Percentiles rank a stretch among this genome's conserved stretches.
Evolutionary conservation across 1,284 basidiomycete species (phyloP).

Genomic region (Kalmanozyma brasiliensis): DNA sequence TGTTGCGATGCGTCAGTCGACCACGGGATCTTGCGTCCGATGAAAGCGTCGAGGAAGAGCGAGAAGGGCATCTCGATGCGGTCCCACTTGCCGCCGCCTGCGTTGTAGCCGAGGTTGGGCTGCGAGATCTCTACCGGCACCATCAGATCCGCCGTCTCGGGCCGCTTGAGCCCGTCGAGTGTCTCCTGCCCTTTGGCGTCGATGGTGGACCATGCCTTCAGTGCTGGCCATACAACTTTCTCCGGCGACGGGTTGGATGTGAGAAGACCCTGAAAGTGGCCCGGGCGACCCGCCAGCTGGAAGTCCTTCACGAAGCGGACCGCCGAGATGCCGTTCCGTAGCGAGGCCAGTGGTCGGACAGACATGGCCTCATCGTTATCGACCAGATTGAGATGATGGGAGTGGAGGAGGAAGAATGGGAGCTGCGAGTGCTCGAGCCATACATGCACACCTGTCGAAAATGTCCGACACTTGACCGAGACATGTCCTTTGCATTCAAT

Average conservation of each 20-base stretch:
- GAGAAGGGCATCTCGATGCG: slow-evolving; percentile 50
- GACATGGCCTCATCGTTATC: slow-evolving; percentile 20
- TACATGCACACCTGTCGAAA: too few relatives aligned
- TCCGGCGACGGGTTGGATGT: slow-evolving; percentile 8
- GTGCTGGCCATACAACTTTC: slow-evolving; percentile 45
- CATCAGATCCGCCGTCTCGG: slow-evolving; percentile 21
- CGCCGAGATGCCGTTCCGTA: slow-evolving; percentile 22
- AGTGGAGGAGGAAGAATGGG: background rate
- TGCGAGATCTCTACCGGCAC: slow-evolving; percentile 52
- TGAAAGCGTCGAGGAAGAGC: slow-evolving; percentile 54
- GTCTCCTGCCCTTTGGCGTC: slow-evolving; percentile 32
- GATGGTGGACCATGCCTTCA: slow-evolving; percentile 27
- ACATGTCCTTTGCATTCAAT: too few relatives aligned
- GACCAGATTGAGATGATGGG: slow-evolving; percentile 2
- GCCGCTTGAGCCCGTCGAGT: slow-evolving; percentile 30
- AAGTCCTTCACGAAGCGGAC: slow-evolving; percentile 29
- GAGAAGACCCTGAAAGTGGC: slow-evolving; percentile 28
- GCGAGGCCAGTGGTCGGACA: slow-evolving; percentile 15
- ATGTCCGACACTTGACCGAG: too few relatives aligned
- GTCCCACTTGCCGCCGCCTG: slow-evolving; percentile 34
- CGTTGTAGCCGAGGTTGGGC: slow-evolving; percentile 42
- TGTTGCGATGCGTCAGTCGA: background rate
- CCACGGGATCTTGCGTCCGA: slow-evolving; percentile 46
- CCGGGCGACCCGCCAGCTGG: slow-evolving; percentile 25
- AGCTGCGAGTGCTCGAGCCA: background rate